Base-by-base conservation (phyloP, 1,139 yeast genomes). In the Saccharomyces hybrid region DNA sequence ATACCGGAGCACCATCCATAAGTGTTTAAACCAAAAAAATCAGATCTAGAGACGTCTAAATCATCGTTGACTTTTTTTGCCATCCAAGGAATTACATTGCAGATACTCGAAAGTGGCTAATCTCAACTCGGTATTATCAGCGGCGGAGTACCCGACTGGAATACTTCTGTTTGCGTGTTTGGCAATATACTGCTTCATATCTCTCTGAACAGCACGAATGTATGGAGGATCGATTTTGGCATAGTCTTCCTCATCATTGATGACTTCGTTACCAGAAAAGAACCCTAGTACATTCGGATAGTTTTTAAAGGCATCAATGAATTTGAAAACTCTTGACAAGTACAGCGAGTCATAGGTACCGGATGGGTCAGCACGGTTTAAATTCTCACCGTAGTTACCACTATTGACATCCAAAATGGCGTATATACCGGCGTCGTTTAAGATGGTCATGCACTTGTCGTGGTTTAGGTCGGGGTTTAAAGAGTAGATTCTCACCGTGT, bases 101-200 rank as follows among this genome's bases (percentile, higher is more conserved):
- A 91, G 78, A 71, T 88, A 91, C 64, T 84, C 86, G 71, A 89
- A 87, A 59, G 93, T 82, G 42, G 89, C 88, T 55, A 79, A 73
- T 70, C 97, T 81, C 61, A 86, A 79, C 29, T 78, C 79, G 56
- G 75, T 75, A 64, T 86, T 95, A 71, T 90, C 96, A 51, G 95
- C 96, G 48, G 97, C 93, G 11, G 96, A 86, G 71, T 90, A 91
- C 52, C 97, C 98, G 47, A 91, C 95, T 3, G 96, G 97, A 56
- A 90, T 86, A 9, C 77, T 69, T 71, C 97, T 82, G 67, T 86
- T 80, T 26, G 84, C 75, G 62, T 86, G 82, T 55, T 79, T 75
- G 14, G 78, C 73, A 59, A 91, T 88, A 71, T 91, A 90, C 63
- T 82, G 81, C 73, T 88, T 90, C 78, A 87, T 84, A 71, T 91